These are phyloP conservation scores for Nothophoma quercina DNA, from an alignment of 2,329 filamentous ascomycete genomes.

Conservation along the genomic window DNA sequence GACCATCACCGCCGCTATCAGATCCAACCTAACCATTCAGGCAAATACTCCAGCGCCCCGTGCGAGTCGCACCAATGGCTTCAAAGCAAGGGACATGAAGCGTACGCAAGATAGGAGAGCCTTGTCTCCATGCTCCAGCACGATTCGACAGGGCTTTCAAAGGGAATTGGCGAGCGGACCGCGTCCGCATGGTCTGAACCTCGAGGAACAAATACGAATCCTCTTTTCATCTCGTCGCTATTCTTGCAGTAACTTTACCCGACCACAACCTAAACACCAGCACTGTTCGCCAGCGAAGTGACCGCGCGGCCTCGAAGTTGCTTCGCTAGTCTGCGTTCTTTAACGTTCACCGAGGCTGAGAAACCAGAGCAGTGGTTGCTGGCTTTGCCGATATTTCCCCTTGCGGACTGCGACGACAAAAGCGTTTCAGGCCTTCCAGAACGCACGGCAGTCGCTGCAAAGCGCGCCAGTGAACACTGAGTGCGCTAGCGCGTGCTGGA, in stretches of 20 bases:
- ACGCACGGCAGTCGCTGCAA: not conserved
- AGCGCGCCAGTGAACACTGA: not conserved
- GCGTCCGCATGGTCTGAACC: not conserved
- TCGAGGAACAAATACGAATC: not conserved
- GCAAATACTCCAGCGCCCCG: not conserved
- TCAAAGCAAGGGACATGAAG: not conserved
- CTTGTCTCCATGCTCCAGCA: not conserved
- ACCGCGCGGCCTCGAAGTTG: conserved; percentile 3
- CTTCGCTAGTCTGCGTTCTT: not conserved
- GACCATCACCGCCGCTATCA: not conserved
- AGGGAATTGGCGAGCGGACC: not conserved
- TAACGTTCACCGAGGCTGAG: not conserved
- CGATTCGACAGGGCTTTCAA: not conserved
- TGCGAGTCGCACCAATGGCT: conserved; percentile 3
- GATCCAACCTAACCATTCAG: not conserved
- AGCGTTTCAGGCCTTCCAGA: conserved; percentile 9
- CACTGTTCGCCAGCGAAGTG: not conserved
- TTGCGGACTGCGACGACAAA: not conserved
- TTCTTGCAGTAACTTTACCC: not conserved
- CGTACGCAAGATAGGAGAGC: conserved; percentile 6
- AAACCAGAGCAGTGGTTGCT: not conserved
- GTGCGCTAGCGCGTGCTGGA: not conserved
- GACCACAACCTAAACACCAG: not conserved
- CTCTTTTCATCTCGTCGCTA: not conserved
- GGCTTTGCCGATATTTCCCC: not conserved